A percentile compares a stretch with the other conserved stretches of the same genome.
phyloP scores from a whole-genome alignment of 2,329 filamentous ascomycete genomes.

The Cladophialophora chaetospira region DNA sequence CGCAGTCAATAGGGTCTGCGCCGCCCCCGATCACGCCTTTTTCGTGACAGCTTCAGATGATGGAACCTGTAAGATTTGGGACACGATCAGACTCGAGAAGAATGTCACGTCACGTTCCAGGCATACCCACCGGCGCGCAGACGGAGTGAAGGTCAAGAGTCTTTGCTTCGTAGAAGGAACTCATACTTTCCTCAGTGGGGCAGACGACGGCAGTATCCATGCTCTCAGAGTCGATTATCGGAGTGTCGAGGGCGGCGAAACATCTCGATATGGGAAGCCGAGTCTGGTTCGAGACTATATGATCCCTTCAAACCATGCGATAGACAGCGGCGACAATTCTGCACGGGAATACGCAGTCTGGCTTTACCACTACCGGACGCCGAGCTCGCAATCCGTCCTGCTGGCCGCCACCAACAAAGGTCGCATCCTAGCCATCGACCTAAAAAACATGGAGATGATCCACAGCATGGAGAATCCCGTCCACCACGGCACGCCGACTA shows the following conservation, averaged over 20 bases:
- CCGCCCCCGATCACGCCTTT: conserved; percentile 88
- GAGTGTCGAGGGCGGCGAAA: conserved; percentile 58
- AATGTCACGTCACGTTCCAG: conserved; percentile 87
- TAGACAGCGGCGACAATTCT: conserved; percentile 66
- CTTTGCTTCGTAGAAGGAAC: conserved; percentile 92
- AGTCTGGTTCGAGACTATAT: conserved; percentile 77
- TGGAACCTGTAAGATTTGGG: conserved; percentile 89
- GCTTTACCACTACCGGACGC: conserved; percentile 87
- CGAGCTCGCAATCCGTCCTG: conserved; percentile 73
- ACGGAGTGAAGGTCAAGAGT: conserved; percentile 72
- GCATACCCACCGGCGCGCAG: conserved; percentile 76
- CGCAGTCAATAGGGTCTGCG: conserved; percentile 76
- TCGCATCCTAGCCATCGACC: conserved; percentile 78
- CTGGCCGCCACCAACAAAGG: conserved; percentile 84
- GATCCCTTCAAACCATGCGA: conserved; percentile 56
- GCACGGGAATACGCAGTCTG: conserved; percentile 76
- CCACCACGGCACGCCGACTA: conserved; percentile 87
- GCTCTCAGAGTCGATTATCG: conserved; percentile 79
- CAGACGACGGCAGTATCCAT: conserved; percentile 85
- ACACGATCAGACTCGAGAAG: conserved; percentile 82
- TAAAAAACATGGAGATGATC: conserved; percentile 80
- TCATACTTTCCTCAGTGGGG: conserved; percentile 89
- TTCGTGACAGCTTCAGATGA: conserved; percentile 94
- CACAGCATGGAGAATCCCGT: conserved; percentile 84
- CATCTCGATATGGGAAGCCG: conserved; percentile 75